A percentile compares a stretch with the other conserved stretches of the same genome.
Evolutionary conservation across 2,329 filamentous ascomycete genomes (phyloP).

Genomic region (Nothomitra cinnamomea): DNA sequence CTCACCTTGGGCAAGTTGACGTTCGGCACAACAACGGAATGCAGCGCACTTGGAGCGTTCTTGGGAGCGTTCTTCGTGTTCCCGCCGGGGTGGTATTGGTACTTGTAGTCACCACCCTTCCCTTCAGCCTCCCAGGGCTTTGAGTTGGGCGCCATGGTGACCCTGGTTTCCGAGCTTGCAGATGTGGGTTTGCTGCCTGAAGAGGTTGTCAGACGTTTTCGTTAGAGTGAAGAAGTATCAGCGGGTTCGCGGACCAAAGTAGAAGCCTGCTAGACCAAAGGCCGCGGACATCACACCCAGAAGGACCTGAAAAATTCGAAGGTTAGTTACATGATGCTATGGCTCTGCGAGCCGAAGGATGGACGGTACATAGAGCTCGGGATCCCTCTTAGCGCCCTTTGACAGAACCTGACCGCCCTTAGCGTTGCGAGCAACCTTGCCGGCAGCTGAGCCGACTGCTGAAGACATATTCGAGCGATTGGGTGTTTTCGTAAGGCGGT

Average conservation of each 20-base stretch:
- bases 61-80: conserved; percentile 58
- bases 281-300: conserved; percentile 79
- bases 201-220: conserved; percentile 2
- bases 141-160: conserved; percentile 55
- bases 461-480: neutral
- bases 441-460: conserved; percentile 18
- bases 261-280: conserved; percentile 77
- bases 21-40: conserved; percentile 85
- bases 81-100: conserved; percentile 58
- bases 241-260: conserved; percentile 46
- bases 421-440: conserved; percentile 23
- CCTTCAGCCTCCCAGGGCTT: conserved; percentile 82
- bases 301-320: conserved; percentile 47
- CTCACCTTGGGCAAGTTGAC: conserved; percentile 79
- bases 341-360: neutral
- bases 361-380: conserved; percentile 42
- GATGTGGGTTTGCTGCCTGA: conserved; percentile 69
- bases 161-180: conserved; percentile 61
- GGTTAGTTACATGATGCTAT: conserved; percentile 10
- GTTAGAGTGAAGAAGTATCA: conserved; percentile 2
- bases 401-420: conserved; percentile 26
- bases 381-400: conserved; percentile 50
- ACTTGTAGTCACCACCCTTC: conserved; percentile 41
- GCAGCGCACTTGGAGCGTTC: conserved; percentile 87
- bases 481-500: conserved; percentile 14